Base-by-base conservation (phyloP, 805 yeast genomes). In the Lachancea lanzarotensis region DNA sequence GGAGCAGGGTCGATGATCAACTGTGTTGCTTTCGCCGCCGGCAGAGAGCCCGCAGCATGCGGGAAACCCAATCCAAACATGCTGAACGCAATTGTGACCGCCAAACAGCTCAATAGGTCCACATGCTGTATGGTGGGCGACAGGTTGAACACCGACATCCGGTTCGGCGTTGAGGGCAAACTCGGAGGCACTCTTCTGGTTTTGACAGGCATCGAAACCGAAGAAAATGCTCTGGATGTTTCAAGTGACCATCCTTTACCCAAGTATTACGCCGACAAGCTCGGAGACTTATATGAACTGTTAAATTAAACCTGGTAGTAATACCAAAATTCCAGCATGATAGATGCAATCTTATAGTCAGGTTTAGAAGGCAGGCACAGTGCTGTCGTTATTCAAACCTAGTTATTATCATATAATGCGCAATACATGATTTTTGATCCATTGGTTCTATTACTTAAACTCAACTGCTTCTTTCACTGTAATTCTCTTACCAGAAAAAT, bases 1-100 rank as follows among this genome's bases (percentile, higher is more conserved):
- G 98, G 98, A 26, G 98, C 98, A 1, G 98, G 98, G 1, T 82
- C 96, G 1, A 77, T 88, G 52, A 81, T 91, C 36, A 85, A 87
- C 53, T 74, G 89, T 0, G 80, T 87, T 15, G 78, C 86, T 1
- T 79, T 68, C 52, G 82, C 91, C 11, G 68, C 86, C 18, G 90
- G 87, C n/a, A 76, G 96, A 52, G 69, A 76, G 50, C 98, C 98
- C 1, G 81, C 81, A 44, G 84, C 91, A 2, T 84, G 97, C 56
- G 98, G 98, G 44, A 93, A 93, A 62, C 98, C 98, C 18, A 80
- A 82, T 45, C 79, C 76, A 52, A 81, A 82, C 45, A 90, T 93
- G 96, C 76, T 93, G 82, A 86, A 87, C 59, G 82, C 95, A 17
- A 85, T 93, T 60, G 77, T 81, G 50, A 84, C 84, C 2, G 79